phyloP scores from a whole-genome alignment of 257 asterid species.

The Voacanga thouarsii region DNA sequence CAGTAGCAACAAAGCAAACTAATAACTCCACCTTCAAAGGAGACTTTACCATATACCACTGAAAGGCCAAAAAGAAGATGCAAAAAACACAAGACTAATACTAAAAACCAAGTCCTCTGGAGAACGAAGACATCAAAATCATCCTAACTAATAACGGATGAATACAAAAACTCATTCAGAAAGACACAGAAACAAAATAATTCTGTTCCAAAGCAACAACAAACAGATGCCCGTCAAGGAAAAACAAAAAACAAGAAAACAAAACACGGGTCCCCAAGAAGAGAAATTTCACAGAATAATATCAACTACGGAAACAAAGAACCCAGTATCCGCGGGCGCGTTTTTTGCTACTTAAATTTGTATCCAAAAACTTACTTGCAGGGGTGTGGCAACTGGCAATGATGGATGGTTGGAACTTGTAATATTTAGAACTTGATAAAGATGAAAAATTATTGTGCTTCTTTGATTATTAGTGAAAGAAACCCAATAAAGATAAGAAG shows the following conservation, averaged over 20 bases:
- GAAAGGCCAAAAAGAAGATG: no score
- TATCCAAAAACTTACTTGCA: constrained; percentile 1
- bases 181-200: background rate
- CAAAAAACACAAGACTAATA: no score
- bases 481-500: background rate
- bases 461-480: background rate
- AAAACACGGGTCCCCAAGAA: background rate
- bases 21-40: constrained; percentile 4
- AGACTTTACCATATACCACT: background rate
- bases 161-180: background rate
- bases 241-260: background rate
- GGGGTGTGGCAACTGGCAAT: background rate
- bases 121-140: background rate
- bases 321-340: background rate
- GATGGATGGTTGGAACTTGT: background rate
- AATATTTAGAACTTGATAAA: background rate
- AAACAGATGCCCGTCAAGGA: background rate
- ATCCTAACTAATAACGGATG: background rate
- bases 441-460: background rate
- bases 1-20: background rate
- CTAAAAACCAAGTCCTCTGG: background rate
- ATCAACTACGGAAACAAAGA: background rate
- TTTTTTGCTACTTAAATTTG: no score
- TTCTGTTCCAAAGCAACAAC: background rate
- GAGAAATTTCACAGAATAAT: background rate